Conservation (phyloP, 768 basidiomycete species). For the Lactarius tabidus region DNA sequence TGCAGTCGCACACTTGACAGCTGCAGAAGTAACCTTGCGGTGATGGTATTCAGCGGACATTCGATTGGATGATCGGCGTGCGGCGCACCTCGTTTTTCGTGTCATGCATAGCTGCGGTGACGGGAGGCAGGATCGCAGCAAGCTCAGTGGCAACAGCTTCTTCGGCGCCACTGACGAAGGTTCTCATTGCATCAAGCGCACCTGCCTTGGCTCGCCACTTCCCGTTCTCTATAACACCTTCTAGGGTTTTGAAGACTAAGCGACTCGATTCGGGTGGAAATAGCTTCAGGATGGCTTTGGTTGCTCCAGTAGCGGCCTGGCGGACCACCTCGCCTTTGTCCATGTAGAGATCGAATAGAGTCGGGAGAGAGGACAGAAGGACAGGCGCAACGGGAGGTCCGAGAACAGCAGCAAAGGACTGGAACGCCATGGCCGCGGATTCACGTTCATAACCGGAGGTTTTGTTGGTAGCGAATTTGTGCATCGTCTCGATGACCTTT, state of each 20-base stretch:
- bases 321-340: constrained; percentile 95
- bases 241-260: constrained; percentile 62
- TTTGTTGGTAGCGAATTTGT: constrained; percentile 71
- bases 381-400: constrained; percentile 70
- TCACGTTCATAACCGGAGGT: constrained; percentile 88
- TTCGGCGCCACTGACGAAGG: constrained; percentile 61
- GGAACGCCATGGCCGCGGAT: constrained; percentile 77
- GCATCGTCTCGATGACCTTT: constrained; percentile 59
- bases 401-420: constrained; percentile 64
- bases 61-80: constrained; percentile 10
- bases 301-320: constrained; percentile 69
- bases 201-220: constrained; percentile 98
- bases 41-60: constrained; percentile 6
- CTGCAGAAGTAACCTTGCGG: constrained; percentile 73
- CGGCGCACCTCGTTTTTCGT: constrained; percentile 83
- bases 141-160: constrained; percentile 82
- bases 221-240: constrained; percentile 71
- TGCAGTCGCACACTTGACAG: constrained; percentile 83
- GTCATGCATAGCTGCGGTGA: constrained; percentile 92
- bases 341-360: constrained; percentile 80
- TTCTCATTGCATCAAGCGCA: constrained; percentile 79
- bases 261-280: constrained; percentile 80
- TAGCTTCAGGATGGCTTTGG: constrained; percentile 79
- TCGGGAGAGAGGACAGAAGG: constrained; percentile 70
- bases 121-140: constrained; percentile 74